Percentiles rank a stretch among this genome's conserved stretches.
phyloP scores from a whole-genome alignment of 306 rosid species.

The Lathyrus oleraceus region DNA sequence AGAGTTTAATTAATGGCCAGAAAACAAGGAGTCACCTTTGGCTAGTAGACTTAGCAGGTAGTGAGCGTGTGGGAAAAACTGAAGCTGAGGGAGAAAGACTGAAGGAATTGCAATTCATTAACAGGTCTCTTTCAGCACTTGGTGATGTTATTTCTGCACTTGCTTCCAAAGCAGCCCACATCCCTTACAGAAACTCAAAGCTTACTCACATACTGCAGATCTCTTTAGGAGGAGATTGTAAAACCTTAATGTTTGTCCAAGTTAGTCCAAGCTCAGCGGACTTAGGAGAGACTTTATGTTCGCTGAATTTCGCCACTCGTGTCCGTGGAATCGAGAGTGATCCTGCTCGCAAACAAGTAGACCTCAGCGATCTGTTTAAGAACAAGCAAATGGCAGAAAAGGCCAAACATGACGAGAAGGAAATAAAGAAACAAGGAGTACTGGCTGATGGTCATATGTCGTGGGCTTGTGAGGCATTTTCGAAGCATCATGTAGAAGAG shows the following conservation, averaged over 20 bases:
- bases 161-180: conserved; percentile 83
- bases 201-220: conserved; percentile 96
- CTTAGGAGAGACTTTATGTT: conserved; percentile 88
- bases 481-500: too few relatives aligned
- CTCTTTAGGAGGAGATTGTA: conserved; percentile 98
- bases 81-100: conserved; percentile 98
- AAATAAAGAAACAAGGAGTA: conserved; percentile 73
- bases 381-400: conserved; percentile 97
- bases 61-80: conserved; percentile 95
- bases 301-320: conserved; percentile 88
- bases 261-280: conserved; percentile 83
- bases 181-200: conserved; percentile 97
- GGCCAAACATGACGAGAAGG: conserved; percentile 87
- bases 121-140: conserved; percentile 92
- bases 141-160: conserved; percentile 96
- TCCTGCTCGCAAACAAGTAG: conserved; percentile 91
- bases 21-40: conserved; percentile 89
- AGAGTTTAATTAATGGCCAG: conserved; percentile 73
- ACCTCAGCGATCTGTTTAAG: conserved; percentile 72
- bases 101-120: conserved; percentile 94
- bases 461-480: too few relatives aligned
- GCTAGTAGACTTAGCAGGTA: conserved; percentile 99
- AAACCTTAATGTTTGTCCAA: conserved; percentile 97
- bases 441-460: too few relatives aligned
- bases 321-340: conserved; percentile 90